Evolutionary conservation across 2,329 filamentous ascomycete species (phyloP), one percentile per base, ranked within the genome.

Genomic region (Alternaria viburni): DNA sequence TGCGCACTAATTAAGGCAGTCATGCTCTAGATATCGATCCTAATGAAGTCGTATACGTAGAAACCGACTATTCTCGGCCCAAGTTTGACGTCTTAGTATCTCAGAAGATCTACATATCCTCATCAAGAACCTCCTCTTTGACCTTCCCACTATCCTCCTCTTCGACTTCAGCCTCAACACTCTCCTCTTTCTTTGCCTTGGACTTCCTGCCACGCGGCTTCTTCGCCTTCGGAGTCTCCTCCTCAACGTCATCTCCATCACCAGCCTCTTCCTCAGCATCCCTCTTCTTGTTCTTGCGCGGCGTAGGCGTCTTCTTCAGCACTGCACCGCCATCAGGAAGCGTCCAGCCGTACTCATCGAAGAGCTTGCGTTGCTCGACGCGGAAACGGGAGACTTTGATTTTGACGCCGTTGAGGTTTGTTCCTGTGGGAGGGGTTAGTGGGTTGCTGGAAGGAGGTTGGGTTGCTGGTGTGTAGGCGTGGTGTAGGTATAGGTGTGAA

Each of bases 121-220:
- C 26, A 6, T 47, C 30, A 7, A 54, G 15, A 21, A 26, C 10
- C 32, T 70, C 62, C 21, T 61, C 28, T 51, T 61, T 62, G 32
- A 64, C 52, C 15, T 26, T 21, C 15, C 3, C n/a, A 21, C 17
- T 11, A 6, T 36, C 15, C 15, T 36, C 30, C 13, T 23, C 32
- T 3, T 23, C 36, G 6, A 62, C 54, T 12, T 17, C 26, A 5
- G 12, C 47, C 6, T 28, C 45, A 32, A 11, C 30, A 17, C 12
- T 17, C 6, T n/a, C 54, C 26, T 17, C 13, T 11, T 46, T 70
- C 65, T 72, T 70, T 50, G 67, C 70, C 10, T 47, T 64, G 8
- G 17, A 41, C 21, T 61, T 59, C 12, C 32, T 30, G 13, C 15
- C 54, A 15, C 11, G 54, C 3, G 28, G 56, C 10, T 57, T 63